Evolutionary conservation across 2,329 filamentous ascomycete species (phyloP), one percentile per base, ranked within the genome.

Genomic region (Cylindrodendrum hubeiense): DNA sequence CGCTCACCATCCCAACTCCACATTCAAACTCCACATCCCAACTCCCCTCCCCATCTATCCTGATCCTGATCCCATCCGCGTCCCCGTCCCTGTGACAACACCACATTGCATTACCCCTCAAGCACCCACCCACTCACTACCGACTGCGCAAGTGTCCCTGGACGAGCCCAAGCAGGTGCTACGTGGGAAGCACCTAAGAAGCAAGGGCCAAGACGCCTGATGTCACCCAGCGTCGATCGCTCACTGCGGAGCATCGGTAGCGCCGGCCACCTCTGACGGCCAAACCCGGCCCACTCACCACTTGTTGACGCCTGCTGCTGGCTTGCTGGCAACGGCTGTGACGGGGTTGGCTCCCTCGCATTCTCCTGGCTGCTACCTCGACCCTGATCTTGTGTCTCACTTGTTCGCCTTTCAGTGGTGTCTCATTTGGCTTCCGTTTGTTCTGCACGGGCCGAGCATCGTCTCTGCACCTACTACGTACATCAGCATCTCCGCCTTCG

Each of bases 151-250:
- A 37, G 34, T 5, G 15, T 19, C 15, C 33, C 37, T 39, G 6
- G 37, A n/a, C n/a, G 17, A 39, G 17, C 15, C 5, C 34, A 39
- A 39, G 37, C 5, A 39, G n/a, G 4, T 39, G 28, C 9, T 30
- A 30, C 28, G 9, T 30, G 8, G 28, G 28, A 30, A 30, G 28
- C 37, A 39, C 15, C 37, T 17, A 39, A n/a, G 15, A n/a, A 39
- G 41, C 13, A 50, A 62, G 46, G 39, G 34, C 41, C 41, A 39
- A 34, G 44, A 56, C 60, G 34, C 60, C 60, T 66, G 64, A 66
- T 66, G 64, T 66, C 64, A 66, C 64, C 63, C 59, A 47, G 26
- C 30, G 64, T 51, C 60, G 60, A 66, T 63, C 54, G 51, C 50
- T 51, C 26, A 54, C 53, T 47, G 54, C 64, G 60, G 60, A 63